Evolutionary conservation across 495 filamentous ascomycete genomes (phyloP).

Genomic region (Penicillium crystallinum): DNA sequence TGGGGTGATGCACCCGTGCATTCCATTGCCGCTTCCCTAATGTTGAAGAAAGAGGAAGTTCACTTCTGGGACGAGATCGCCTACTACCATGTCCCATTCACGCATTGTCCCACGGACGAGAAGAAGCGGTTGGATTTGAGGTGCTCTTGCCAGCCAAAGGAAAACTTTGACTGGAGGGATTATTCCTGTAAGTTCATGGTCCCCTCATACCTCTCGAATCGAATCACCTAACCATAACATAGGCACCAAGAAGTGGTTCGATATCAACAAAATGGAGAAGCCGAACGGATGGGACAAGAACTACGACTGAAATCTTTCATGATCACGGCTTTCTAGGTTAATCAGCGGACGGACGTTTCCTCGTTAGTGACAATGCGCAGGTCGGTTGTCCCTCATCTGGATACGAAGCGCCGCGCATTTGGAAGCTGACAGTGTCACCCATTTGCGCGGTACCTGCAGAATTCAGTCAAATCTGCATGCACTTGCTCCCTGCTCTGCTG

Average conservation of each 20-base stretch:
- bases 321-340: slow-evolving; percentile 18
- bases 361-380: slow-evolving; percentile 21
- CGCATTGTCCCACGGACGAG: slow-evolving; percentile 90
- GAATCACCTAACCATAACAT: slow-evolving; percentile 5
- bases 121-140: slow-evolving; percentile 71
- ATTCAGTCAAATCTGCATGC: not conserved
- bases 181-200: slow-evolving; percentile 70
- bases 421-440: slow-evolving; percentile 4
- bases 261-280: slow-evolving; percentile 71
- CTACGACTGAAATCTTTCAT: slow-evolving; percentile 39
- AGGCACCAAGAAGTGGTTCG: slow-evolving; percentile 81
- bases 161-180: slow-evolving; percentile 99
- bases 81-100: slow-evolving; percentile 98
- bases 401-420: slow-evolving; percentile 14
- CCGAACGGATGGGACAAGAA: slow-evolving; percentile 74
- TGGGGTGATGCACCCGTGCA: slow-evolving; percentile 92
- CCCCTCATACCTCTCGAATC: not conserved
- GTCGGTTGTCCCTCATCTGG: slow-evolving; percentile 11
- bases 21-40: slow-evolving; percentile 83
- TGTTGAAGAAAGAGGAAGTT: slow-evolving; percentile 86
- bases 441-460: slow-evolving; percentile 7
- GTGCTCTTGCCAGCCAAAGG: slow-evolving; percentile 89
- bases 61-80: slow-evolving; percentile 99
- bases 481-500: not conserved
- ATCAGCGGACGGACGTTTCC: slow-evolving; percentile 15